A percentile compares a stretch with the other conserved stretches of the same genome.
Conservation (phyloP, 106 monocot species). For the Dendrobium chrysotoxum region DNA sequence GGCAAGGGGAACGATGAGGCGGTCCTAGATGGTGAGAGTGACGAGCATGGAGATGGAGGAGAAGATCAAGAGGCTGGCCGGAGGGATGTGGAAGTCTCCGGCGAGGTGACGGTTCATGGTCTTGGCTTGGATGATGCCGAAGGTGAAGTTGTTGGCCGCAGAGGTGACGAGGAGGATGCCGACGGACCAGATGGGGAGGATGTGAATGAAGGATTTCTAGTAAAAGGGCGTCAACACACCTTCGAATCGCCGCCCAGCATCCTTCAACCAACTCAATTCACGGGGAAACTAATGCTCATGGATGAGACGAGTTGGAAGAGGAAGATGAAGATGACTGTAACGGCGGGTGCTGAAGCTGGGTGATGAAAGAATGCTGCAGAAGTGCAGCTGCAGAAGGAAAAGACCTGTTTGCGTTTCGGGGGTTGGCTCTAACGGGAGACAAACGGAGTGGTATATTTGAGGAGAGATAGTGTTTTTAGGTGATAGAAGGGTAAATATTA, state of each 20-base stretch:
- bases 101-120: conserved; percentile 58
- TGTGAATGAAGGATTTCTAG: conserved; percentile 40
- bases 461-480: no score
- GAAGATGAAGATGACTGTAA: background rate
- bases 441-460: no score
- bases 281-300: background rate
- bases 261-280: no score
- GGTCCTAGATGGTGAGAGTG: conserved; percentile 43
- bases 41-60: conserved; percentile 30
- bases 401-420: no score
- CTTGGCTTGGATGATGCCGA: conserved; percentile 52
- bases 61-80: conserved; percentile 52
- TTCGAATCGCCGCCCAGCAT: background rate
- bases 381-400: no score
- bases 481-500: no score
- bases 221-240: background rate
- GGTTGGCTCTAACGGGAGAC: no score
- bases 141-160: conserved; percentile 47
- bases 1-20: conserved; percentile 42
- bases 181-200: conserved; percentile 56
- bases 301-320: background rate
- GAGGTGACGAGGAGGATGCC: conserved; percentile 33
- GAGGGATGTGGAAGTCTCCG: conserved; percentile 38
- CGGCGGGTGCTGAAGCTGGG: background rate
- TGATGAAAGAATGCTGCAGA: no score